Evolutionary conservation across 257 asterid genomes (phyloP).

Genomic region (Solanum etuberosum): DNA sequence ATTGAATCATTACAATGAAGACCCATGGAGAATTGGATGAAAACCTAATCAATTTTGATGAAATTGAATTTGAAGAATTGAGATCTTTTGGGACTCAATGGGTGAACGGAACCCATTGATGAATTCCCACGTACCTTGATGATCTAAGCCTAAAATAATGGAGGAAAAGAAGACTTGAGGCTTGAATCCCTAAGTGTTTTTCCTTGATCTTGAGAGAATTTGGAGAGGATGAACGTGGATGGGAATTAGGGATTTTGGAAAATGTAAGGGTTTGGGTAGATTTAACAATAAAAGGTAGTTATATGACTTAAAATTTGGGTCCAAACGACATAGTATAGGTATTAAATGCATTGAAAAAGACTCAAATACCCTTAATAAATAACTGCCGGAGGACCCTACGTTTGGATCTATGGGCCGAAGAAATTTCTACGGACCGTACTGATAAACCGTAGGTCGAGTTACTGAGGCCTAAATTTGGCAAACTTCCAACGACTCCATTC

Average conservation of each 20-base stretch:
- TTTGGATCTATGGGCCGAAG: neutral
- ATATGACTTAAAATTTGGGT: neutral
- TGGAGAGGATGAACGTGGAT: neutral
- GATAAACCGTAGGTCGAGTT: neutral
- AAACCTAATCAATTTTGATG: neutral
- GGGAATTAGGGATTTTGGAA: neutral
- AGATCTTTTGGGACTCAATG: neutral
- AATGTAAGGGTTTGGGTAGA: neutral
- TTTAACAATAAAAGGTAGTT: neutral
- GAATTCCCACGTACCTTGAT: neutral
- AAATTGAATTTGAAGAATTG: neutral
- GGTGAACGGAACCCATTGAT: neutral
- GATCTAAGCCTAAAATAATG: neutral
- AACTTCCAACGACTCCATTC: neutral
- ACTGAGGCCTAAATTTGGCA: neutral
- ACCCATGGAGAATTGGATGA: neutral
- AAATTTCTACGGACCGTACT: neutral
- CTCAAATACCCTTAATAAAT: neutral
- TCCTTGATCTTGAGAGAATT: neutral
- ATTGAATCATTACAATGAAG: neutral
- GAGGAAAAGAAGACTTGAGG: neutral
- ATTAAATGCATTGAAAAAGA: neutral
- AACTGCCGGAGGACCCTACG: too few relatives aligned
- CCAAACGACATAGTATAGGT: neutral
- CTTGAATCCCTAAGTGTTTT: neutral